phyloP scores from a whole-genome alignment of 1,139 yeast genomes.

The Suhomyces bribrorum region DNA sequence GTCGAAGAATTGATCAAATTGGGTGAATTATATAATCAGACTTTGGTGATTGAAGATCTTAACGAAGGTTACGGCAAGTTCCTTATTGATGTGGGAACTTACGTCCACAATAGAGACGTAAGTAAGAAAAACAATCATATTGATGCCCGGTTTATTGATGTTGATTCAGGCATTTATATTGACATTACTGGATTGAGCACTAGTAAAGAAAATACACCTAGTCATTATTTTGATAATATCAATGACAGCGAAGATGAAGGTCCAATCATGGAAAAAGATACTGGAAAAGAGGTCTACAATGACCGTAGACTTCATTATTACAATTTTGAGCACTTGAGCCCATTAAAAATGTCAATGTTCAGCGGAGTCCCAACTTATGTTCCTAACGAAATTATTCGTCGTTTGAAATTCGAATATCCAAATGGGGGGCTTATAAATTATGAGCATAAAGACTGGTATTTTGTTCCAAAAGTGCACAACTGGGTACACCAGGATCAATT shows the following conservation, averaged over 20 bases:
- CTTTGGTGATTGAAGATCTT: conserved; percentile 26
- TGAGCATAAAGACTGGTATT: conserved; percentile 28
- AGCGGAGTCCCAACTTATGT: conserved; percentile 23
- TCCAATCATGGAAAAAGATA: conserved; percentile 14
- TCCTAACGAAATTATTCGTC: conserved; percentile 17
- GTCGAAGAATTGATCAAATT: conserved; percentile 19
- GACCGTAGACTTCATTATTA: conserved; percentile 28
- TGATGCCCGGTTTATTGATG: conserved; percentile 31
- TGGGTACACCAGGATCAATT: conserved; percentile 25
- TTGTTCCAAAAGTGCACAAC: conserved; percentile 28
- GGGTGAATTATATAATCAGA: conserved; percentile 20
- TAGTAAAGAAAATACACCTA: conserved; percentile 15
- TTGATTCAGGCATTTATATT: conserved; percentile 30
- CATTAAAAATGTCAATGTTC: conserved; percentile 22
- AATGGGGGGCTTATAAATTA: conserved; percentile 22
- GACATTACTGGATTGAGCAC: conserved; percentile 28
- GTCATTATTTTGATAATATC: conserved; percentile 10
- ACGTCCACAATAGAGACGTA: conserved; percentile 25
- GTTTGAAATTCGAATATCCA: conserved; percentile 22
- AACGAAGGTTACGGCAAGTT: conserved; percentile 29
- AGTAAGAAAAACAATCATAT: conserved; percentile 24
- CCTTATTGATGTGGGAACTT: conserved; percentile 29
- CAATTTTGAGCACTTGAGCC: conserved; percentile 24
- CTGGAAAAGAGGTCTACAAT: conserved; percentile 19
- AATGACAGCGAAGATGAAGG: conserved; percentile 16